Conservation (phyloP, 2,329 filamentous ascomycete species). For the Clonostachys chloroleuca region DNA sequence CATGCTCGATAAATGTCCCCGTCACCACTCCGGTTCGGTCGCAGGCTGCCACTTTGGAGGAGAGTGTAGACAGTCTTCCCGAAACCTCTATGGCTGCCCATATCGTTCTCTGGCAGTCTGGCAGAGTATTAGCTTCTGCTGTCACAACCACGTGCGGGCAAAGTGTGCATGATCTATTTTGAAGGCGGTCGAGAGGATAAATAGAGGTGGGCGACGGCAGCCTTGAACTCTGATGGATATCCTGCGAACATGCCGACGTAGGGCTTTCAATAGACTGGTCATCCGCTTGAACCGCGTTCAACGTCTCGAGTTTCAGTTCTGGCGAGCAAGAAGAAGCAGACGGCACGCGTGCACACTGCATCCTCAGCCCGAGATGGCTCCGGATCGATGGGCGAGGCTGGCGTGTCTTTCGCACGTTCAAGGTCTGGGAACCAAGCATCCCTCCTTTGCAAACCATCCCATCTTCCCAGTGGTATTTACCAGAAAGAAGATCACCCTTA, state of each 20-base stretch:
- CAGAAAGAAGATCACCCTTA: background rate
- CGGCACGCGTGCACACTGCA: too few relatives aligned
- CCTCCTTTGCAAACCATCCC: background rate
- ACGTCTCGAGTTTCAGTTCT: too few relatives aligned
- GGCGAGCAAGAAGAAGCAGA: too few relatives aligned
- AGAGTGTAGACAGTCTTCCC: slow-evolving; percentile 6
- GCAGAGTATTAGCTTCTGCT: slow-evolving; percentile 2
- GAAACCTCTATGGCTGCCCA: slow-evolving; percentile 10
- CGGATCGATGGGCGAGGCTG: background rate
- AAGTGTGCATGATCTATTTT: slow-evolving; percentile 3
- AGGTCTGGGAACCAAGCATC: background rate
- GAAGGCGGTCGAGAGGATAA: background rate
- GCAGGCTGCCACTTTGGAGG: background rate
- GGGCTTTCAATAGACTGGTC: too few relatives aligned
- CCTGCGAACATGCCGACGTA: too few relatives aligned
- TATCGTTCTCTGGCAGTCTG: slow-evolving; percentile 5
- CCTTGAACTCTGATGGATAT: too few relatives aligned
- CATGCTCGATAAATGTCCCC: slow-evolving; percentile 4
- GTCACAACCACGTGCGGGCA: slow-evolving; percentile 7
- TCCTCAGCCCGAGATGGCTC: background rate
- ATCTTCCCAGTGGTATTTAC: background rate
- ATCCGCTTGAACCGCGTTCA: too few relatives aligned
- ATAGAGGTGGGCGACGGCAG: too few relatives aligned
- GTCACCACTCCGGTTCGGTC: background rate
- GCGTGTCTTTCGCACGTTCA: slow-evolving; percentile 3